Conservation (phyloP, 805 yeast genomes). For the Ogataea minuta region DNA sequence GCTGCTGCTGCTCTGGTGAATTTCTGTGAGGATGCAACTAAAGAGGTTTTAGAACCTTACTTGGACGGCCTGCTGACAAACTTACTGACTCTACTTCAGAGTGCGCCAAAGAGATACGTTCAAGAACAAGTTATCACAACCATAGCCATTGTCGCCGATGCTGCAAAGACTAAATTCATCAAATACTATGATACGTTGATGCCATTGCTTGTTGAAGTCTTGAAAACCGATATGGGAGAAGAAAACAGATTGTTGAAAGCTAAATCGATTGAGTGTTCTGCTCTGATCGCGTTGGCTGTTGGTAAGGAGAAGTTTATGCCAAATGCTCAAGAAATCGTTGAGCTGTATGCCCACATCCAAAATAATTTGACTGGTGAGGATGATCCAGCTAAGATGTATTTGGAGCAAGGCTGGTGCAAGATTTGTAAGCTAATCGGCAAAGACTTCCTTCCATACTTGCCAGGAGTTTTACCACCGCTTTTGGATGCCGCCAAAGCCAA, state of each 20-base stretch:
- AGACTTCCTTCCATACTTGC: constrained; percentile 81
- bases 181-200: constrained; percentile 93
- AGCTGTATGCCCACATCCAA: constrained; percentile 72
- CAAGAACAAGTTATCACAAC: constrained; percentile 98
- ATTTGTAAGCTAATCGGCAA: constrained; percentile 81
- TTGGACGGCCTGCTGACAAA: constrained; percentile 77
- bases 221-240: constrained; percentile 73
- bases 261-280: constrained; percentile 93
- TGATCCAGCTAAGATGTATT: constrained; percentile 82
- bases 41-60: constrained; percentile 88
- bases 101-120: constrained; percentile 81
- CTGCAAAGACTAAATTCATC: constrained; percentile 82
- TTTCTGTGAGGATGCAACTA: constrained; percentile 87
- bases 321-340: constrained; percentile 70
- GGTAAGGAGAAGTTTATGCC: constrained; percentile 85
- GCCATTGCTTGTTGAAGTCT: constrained; percentile 80
- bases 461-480: constrained; percentile 86
- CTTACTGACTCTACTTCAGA: constrained; percentile 70
- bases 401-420: constrained; percentile 96
- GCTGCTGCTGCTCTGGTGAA: constrained; percentile 98
- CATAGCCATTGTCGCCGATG: constrained; percentile 95
- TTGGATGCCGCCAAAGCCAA: constrained; percentile 81
- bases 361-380: constrained; percentile 54
- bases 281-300: constrained; percentile 91
- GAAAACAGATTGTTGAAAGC: constrained; percentile 82